Conservation (phyloP, 495 filamentous ascomycete genomes). For the Melanomma pulvis-pyrius region DNA sequence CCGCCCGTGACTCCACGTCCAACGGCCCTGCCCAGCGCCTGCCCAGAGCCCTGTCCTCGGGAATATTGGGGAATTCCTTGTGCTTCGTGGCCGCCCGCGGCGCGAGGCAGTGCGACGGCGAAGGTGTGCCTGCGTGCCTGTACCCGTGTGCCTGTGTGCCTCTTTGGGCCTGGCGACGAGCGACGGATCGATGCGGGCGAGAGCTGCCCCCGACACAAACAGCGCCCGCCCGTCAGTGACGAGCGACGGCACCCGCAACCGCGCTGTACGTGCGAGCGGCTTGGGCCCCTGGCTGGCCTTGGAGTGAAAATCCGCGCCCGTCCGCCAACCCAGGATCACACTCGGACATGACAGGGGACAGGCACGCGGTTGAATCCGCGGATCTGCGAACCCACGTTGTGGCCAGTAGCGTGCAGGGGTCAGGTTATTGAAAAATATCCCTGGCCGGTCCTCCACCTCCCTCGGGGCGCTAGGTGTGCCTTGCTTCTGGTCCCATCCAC, state of each 20-base stretch:
- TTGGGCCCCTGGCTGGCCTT: neutral
- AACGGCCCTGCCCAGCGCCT: slow-evolving; percentile 23
- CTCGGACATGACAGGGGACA: neutral
- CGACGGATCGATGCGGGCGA: neutral
- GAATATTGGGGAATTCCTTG: slow-evolving; percentile 14
- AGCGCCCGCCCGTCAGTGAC: neutral
- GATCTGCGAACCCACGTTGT: slow-evolving; percentile 39
- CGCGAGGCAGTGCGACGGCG: neutral
- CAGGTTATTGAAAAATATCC: slow-evolving; percentile 15
- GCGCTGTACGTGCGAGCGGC: neutral
- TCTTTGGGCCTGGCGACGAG: neutral
- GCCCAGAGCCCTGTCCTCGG: slow-evolving; percentile 34
- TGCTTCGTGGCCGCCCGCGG: slow-evolving; percentile 1
- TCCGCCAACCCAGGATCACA: neutral
- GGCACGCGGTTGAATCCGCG: slow-evolving; percentile 20
- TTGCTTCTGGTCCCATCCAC: neutral
- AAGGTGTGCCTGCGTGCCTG: neutral
- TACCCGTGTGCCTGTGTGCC: neutral
- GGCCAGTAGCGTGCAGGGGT: slow-evolving; percentile 24
- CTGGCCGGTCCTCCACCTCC: slow-evolving; percentile 1
- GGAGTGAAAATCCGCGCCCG: neutral
- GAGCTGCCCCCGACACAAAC: neutral
- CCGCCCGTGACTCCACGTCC: neutral
- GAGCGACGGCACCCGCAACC: neutral
- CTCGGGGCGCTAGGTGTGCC: neutral